Evolutionary conservation across 495 filamentous ascomycete genomes (phyloP), one percentile per base, ranked within the genome.

Genomic region (Hypoxylon rickii): DNA sequence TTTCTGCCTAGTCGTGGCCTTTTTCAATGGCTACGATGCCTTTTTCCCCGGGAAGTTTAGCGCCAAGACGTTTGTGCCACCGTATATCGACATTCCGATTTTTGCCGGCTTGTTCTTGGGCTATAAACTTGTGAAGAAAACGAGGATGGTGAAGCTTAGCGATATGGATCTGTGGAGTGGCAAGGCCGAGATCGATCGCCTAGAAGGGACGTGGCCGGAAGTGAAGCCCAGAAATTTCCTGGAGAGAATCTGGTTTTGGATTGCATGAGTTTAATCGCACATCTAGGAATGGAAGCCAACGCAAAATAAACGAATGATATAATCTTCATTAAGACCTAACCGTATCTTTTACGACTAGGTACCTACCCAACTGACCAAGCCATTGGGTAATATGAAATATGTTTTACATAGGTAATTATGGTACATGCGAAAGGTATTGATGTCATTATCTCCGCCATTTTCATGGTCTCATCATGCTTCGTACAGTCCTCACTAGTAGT

Each of bases 81-180:
- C 83, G 20, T 88, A 89, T 44, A 75, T 84, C 50, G 81, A 84
- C 10, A 72, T 89, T 5, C 77, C 76, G 2, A 73, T 86, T 51
- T 86, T 86, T 59, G 63, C 74, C 10, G 26, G 70, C 17, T 70
- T 89, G 16, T 88, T 82, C 58, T 37, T 80, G 1, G 76, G 77
- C 21, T 84, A 79, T 60, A 85, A 85, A 62, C 29, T 82, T 7
- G 50, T 77, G 17, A 81, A 78, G 66, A 61, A 61, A 22, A 77
- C 73, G 0, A 75, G 67, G 53, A 57, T 78, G 22, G 76, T 85
- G 38, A 65, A 71, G 3, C 65, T 80, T 3, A 71, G 60, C 7
- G 76, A 85, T 20, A 80, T 82, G 46, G 86, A 88, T 60, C 77
- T 88, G 21, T 79, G 70, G 58, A 85, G 76, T 18, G 84, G 85